Conservation (phyloP, 441 rosid genomes). For the Erodium chrysanthum region DNA sequence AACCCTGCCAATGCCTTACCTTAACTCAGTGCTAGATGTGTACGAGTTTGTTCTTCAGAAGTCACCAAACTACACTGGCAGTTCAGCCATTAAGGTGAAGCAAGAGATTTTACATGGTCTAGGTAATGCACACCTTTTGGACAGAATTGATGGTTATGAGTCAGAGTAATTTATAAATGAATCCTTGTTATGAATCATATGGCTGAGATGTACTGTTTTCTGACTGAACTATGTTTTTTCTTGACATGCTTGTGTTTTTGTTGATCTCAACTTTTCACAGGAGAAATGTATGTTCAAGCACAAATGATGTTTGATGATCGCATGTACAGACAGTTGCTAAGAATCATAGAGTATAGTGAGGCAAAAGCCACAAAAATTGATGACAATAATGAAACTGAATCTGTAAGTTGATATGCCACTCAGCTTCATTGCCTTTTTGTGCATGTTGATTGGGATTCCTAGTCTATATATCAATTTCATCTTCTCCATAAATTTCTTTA, state of each 20-base stretch:
- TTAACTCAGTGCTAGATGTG: constrained; percentile 63
- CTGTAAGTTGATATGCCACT: constrained; percentile 40
- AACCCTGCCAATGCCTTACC: constrained; percentile 72
- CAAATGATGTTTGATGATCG: constrained; percentile 68
- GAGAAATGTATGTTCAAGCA: constrained; percentile 82
- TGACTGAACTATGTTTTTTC: neutral
- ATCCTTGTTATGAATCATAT: neutral
- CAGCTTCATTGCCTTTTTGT: constrained; percentile 9
- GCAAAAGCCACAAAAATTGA: constrained; percentile 44
- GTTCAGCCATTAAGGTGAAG: constrained; percentile 68
- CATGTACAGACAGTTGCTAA: constrained; percentile 73
- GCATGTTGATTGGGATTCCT: neutral
- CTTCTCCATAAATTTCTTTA: neutral
- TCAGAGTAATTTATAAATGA: neutral
- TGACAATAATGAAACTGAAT: constrained; percentile 68
- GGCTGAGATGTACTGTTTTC: neutral
- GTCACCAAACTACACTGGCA: constrained; percentile 47
- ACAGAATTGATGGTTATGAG: neutral
- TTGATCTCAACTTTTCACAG: constrained; percentile 34
- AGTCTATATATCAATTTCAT: neutral
- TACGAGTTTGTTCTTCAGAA: constrained; percentile 73
- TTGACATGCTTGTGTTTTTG: constrained; percentile 20
- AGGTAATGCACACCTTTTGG: constrained; percentile 39
- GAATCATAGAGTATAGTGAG: constrained; percentile 56
- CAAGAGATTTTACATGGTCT: constrained; percentile 88